Evolutionary conservation across 371 early-diverging fungal genomes (phyloP), one percentile per base, ranked within the genome.

Genomic region (Chytridium lagenaria): DNA sequence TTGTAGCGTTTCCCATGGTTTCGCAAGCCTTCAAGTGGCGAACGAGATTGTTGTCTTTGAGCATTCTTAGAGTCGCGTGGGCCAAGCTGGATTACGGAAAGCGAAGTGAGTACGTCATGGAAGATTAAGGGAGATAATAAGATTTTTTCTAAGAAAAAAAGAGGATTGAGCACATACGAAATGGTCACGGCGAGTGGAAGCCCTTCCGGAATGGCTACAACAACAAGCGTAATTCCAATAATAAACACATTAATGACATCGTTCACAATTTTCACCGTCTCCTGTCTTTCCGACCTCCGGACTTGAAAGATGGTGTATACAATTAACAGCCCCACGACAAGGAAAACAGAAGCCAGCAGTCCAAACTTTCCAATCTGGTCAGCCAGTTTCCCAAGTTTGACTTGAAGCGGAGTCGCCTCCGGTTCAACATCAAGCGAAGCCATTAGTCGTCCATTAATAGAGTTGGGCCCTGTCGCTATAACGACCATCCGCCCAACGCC

Each of bases 111-210:
- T n/a, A n/a, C n/a, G n/a, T n/a, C n/a, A n/a, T n/a, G n/a, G n/a
- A n/a, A n/a, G n/a, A n/a, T n/a, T n/a, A n/a, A n/a, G n/a, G n/a
- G n/a, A n/a, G n/a, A n/a, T n/a, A n/a, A n/a, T n/a, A n/a, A n/a
- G n/a, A n/a, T n/a, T n/a, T n/a, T n/a, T n/a, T n/a, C n/a, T n/a
- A n/a, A n/a, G n/a, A n/a, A n/a, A n/a, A n/a, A n/a, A n/a, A n/a
- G n/a, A n/a, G n/a, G n/a, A n/a, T n/a, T n/a, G n/a, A n/a, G n/a
- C n/a, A n/a, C n/a, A n/a, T n/a, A n/a, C n/a, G 98, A 89, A 72
- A 98, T 87, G n/a, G 97, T 96, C 16, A 97, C 97, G 19, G 97
- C 97, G 89, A 98, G 92, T 0, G 98, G 98, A 39, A 98, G 84
- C 65, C 98, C 98, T 82, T 98, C 98, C 19, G 98, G 97, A 7